Percentiles rank a stretch among this genome's conserved stretches.
Evolutionary conservation across 495 filamentous ascomycete genomes (phyloP).

Genomic region (Opeltia flavorubescens): DNA sequence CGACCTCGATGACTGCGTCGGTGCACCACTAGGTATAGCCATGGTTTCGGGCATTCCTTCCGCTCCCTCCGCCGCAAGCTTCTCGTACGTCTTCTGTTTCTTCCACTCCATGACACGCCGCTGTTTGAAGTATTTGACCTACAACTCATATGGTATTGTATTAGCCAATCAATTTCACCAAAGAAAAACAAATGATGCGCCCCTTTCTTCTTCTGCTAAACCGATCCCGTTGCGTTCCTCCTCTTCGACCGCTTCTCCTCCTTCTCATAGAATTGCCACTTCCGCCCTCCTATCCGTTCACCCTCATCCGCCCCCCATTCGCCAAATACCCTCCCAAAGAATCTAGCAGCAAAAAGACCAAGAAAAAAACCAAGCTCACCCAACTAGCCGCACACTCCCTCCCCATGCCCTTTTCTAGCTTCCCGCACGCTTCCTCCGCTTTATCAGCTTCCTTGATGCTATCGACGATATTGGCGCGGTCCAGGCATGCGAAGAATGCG

Average conservation of each 20-base stretch:
- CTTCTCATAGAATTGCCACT: not conserved
- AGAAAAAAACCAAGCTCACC: slow-evolving; percentile 40
- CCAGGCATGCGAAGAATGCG: slow-evolving; percentile 71
- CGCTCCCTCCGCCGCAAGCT: slow-evolving; percentile 67
- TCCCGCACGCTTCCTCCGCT: slow-evolving; percentile 50
- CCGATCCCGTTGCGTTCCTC: not conserved
- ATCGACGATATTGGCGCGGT: slow-evolving; percentile 68
- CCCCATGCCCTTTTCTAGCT: slow-evolving; percentile 53
- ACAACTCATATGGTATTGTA: no score
- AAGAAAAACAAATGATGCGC: no score
- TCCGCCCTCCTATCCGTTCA: not conserved
- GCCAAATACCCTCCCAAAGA: not conserved
- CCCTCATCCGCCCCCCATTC: not conserved
- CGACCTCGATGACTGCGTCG: not conserved
- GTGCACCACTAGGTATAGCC: slow-evolving; percentile 19
- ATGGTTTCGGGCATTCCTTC: slow-evolving; percentile 40
- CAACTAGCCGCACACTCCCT: slow-evolving; percentile 64
- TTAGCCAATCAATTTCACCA: no score
- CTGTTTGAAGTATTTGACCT: slow-evolving; percentile 98
- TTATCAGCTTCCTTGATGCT: slow-evolving; percentile 57
- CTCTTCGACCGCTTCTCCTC: not conserved
- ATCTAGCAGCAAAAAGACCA: not conserved
- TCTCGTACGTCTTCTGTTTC: slow-evolving; percentile 62
- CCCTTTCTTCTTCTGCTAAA: not conserved
- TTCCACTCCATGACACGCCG: slow-evolving; percentile 83